phyloP scores from a whole-genome alignment of 2,329 filamentous ascomycete species.

The Podosphaera xanthii region DNA sequence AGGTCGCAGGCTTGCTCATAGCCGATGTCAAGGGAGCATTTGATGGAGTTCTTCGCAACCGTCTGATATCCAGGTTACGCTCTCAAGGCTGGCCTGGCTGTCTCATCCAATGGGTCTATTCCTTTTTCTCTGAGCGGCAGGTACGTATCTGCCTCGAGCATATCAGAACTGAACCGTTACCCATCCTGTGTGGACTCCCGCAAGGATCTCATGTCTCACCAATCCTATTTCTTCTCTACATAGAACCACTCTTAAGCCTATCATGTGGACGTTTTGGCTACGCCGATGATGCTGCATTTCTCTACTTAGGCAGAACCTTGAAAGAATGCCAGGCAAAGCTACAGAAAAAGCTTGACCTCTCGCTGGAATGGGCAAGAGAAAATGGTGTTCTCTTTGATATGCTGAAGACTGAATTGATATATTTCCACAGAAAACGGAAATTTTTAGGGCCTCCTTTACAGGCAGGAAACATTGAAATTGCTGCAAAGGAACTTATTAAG shows the following conservation, averaged over 20 bases:
- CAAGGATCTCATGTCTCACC: too few relatives aligned
- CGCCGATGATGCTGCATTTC: background rate
- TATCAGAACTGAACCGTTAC: background rate
- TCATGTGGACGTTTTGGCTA: background rate
- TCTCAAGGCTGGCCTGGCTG: too few relatives aligned
- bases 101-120: too few relatives aligned
- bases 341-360: too few relatives aligned
- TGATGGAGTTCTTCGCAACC: background rate
- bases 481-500: too few relatives aligned
- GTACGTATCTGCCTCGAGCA: background rate
- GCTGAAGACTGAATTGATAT: background rate
- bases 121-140: too few relatives aligned
- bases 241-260: too few relatives aligned
- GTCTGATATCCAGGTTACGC: too few relatives aligned
- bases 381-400: background rate
- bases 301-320: background rate
- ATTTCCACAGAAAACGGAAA: background rate
- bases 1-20: background rate
- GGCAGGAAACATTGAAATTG: too few relatives aligned
- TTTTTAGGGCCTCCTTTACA: background rate
- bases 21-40: background rate
- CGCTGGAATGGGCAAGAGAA: background rate
- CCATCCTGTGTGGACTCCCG: background rate
- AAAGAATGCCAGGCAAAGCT: background rate
- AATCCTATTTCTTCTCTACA: too few relatives aligned